Evolutionary conservation across 495 filamentous ascomycete genomes (phyloP), one percentile per base, ranked within the genome.

Genomic region (Apodospora peruviana): DNA sequence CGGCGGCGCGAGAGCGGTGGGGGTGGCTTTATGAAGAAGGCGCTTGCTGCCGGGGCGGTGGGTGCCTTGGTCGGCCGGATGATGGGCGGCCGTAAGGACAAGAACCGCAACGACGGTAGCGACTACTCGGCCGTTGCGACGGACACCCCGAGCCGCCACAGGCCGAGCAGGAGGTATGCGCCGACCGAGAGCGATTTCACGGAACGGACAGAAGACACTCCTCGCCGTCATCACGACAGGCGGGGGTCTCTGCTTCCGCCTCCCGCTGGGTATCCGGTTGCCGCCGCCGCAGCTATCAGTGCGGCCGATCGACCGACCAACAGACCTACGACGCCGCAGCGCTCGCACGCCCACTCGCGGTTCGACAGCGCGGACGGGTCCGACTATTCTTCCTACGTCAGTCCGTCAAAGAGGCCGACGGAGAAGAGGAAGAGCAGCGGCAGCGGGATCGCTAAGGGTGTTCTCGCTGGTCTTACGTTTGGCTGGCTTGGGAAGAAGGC

Each of bases 31-130:
- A 77, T 81, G 55, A 79, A 84, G 58, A 81, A 78, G 47, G 45
- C 93, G 0, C 57, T 90, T 8, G 82, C 80, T 47, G 76, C 81
- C 21, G 84, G 80, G 12, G 89, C 85, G 1, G 68, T 83, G 12
- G 80, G 78, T 17, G 75, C 79, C 16, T 64, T 90, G 17, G 77
- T 81, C 10, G 85, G 81, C 57, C 83, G 71, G 34, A 75, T 83
- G 48, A 78, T 83, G 55, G 81, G 82, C 52, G 73, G 82, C 45
- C 74, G 80, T 32, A 32, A 32, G 7, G 14, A 32, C 7, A 32
- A 32, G 43, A 66, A 74, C 22, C 70, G 72, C 43, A 76, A 82
- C 51, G 71, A 78, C 17, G 79, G 84, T 19, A 71, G 89, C 40
- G 73, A 82, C 19, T 79, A 79, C 52, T 76, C 75, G 14, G 72